These are phyloP conservation scores for Cladosporium sp. DNA, from an alignment of 2,329 filamentous ascomycete species.

Conservation along the genomic window DNA sequence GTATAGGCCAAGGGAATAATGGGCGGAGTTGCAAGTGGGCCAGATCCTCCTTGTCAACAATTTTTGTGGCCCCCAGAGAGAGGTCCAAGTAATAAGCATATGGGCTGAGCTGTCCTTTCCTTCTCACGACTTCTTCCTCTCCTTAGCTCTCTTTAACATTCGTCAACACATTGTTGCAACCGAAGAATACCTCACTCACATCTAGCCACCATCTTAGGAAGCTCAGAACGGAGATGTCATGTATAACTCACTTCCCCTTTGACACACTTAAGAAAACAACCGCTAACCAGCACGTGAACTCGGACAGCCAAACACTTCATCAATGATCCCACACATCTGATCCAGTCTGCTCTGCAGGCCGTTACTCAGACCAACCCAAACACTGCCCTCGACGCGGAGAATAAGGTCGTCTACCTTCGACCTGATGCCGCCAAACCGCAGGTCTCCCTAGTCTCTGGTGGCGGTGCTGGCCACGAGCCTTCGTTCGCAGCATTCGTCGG, in stretches of 20 bases:
- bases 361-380: constrained; percentile 81
- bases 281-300: neutral
- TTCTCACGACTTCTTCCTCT: neutral
- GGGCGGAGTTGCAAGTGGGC: neutral
- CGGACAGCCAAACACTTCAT: constrained; percentile 71
- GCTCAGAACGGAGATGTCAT: constrained; percentile 2
- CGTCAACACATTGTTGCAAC: too few relatives aligned
- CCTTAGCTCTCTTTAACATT: neutral
- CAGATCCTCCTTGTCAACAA: neutral
- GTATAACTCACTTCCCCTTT: neutral
- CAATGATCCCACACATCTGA: constrained; percentile 73
- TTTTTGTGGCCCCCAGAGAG: neutral
- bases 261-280: too few relatives aligned
- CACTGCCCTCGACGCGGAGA: constrained; percentile 67
- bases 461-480: constrained; percentile 86
- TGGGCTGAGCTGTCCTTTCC: neutral
- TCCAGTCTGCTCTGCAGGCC: constrained; percentile 69
- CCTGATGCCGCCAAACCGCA: constrained; percentile 50
- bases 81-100: too few relatives aligned
- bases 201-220: neutral
- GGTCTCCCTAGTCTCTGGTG: constrained; percentile 81
- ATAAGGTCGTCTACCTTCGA: constrained; percentile 80
- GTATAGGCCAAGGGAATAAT: neutral
- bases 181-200: too few relatives aligned
- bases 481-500: constrained; percentile 84